These are phyloP conservation scores for Lentinula novae-zelandiae DNA, from an alignment of 1,284 basidiomycete species.

Conservation along the genomic window DNA sequence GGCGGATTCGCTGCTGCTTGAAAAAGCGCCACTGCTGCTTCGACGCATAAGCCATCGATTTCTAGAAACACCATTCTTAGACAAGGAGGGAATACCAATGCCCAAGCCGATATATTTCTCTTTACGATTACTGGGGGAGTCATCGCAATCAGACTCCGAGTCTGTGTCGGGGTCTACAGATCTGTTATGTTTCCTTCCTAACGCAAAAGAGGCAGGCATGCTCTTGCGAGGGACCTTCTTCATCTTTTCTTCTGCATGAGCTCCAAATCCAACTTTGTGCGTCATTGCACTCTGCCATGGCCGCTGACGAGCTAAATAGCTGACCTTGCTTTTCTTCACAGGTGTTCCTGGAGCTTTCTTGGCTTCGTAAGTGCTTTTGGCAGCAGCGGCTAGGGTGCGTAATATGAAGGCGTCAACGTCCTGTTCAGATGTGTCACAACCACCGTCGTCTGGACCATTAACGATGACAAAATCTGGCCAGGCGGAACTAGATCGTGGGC, in stretches of 20 bases:
- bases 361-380: constrained; percentile 41
- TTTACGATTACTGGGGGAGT: constrained; percentile 51
- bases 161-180: constrained; percentile 38
- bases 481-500: constrained; percentile 48
- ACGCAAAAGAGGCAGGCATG: constrained; percentile 61
- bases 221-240: constrained; percentile 64
- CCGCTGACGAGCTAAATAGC: constrained; percentile 51
- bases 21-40: constrained; percentile 75
- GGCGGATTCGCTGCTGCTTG: constrained; percentile 60
- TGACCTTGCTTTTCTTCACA: constrained; percentile 67
- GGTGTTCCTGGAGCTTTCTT: constrained; percentile 77
- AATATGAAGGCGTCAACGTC: constrained; percentile 70
- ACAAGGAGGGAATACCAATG: constrained; percentile 50
- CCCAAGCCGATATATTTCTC: constrained; percentile 64
- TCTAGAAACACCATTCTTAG: constrained; percentile 31
- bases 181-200: constrained; percentile 26
- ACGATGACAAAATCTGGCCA: constrained; percentile 57
- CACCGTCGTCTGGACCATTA: constrained; percentile 36
- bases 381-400: constrained; percentile 58
- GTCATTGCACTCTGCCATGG: constrained; percentile 79
- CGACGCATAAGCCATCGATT: constrained; percentile 64
- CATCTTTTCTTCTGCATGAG: constrained; percentile 47
- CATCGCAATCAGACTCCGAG: constrained; percentile 45
- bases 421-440: constrained; percentile 19
- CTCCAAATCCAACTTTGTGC: constrained; percentile 59